Evolutionary conservation across 2,329 filamentous ascomycete genomes (phyloP), one percentile per base, ranked within the genome.

Genomic region (Stagonosporopsis vannaccii): DNA sequence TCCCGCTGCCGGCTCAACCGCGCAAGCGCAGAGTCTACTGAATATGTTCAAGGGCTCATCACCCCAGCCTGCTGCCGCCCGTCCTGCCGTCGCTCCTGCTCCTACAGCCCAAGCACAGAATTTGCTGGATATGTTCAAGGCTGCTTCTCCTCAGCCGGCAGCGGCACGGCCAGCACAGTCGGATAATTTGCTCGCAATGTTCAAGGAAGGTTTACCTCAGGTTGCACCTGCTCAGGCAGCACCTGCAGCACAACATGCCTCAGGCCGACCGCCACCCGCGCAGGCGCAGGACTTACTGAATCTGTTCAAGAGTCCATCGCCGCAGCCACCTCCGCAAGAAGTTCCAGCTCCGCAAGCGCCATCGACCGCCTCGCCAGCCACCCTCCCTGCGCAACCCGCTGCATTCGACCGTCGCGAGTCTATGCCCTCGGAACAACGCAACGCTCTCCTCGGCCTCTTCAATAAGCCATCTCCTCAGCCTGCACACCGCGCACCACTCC

Each of bases 361-460:
- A 9, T 45, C 46, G 6, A 45, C n/a, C 13, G 28, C 40, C 1
- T 35, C 55, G 11, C 50, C 63, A 2, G 45, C 43, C 6, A 45
- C 43, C 4, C 43, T 56, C 7, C 25, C 49, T 8, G 50, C 52
- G 1, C 51, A 59, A 15, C 41, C 58, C 9, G 46, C 56, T 4
- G 19, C 51, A 1, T 68, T 69, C 37, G 68, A 75, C 44, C 63
- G 71, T 6, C 63, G 67, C 35, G 70, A 72, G 11, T 68, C 67
- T 4, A 50, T 68, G 1, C 61, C 70, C 6, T 50, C 59, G 7
- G 74, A 74, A 7, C 74, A 76, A 48, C 75, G 74, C 51, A 69
- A 61, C 30, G 62, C 69, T 5, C 63, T 77, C 1, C 66, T 77
- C n/a, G 73, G 73, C 11, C 71, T 77, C 8, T 77, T 77, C 48